Evolutionary conservation across 495 filamentous ascomycete species (phyloP).

Genomic region (Penicillium diatomitis): DNA sequence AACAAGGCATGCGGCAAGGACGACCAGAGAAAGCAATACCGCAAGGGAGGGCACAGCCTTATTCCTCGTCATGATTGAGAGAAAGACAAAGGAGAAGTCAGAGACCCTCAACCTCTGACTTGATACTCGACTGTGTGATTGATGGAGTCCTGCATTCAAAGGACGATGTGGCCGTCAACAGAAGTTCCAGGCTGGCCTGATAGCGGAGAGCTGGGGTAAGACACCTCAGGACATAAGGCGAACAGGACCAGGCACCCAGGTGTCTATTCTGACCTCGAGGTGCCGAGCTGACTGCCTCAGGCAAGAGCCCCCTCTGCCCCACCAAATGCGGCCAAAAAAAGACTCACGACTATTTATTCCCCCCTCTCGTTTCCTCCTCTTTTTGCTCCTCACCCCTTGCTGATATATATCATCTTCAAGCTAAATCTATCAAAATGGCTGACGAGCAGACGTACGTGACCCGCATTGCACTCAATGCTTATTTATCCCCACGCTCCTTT

Average conservation of each 20-base stretch:
- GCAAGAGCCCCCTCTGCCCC: slow-evolving; percentile 17
- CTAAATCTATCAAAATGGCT: slow-evolving; percentile 60
- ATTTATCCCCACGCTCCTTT: slow-evolving; percentile 15
- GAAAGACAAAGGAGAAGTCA: slow-evolving; percentile 17
- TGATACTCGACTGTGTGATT: slow-evolving; percentile 5
- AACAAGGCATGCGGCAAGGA: slow-evolving; percentile 32
- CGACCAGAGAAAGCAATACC: slow-evolving; percentile 33
- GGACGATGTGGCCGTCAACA: slow-evolving; percentile 17
- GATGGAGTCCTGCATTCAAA: slow-evolving; percentile 28
- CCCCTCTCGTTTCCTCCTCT: slow-evolving; percentile 21
- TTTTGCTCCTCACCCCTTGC: slow-evolving; percentile 21
- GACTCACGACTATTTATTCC: slow-evolving; percentile 22
- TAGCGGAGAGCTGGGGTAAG: slow-evolving; percentile 24
- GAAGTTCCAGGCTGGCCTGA: slow-evolving; percentile 37
- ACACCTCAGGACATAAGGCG: slow-evolving; percentile 19
- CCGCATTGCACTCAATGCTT: background rate
- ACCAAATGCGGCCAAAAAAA: slow-evolving; percentile 18
- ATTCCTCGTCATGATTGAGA: slow-evolving; percentile 29
- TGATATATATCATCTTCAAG: slow-evolving; percentile 19
- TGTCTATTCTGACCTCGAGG: background rate
- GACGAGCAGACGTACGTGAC: slow-evolving; percentile 85
- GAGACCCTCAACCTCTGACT: slow-evolving; percentile 31
- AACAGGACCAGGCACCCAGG: slow-evolving; percentile 10
- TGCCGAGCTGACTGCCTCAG: slow-evolving; percentile 3
- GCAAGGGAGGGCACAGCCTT: slow-evolving; percentile 51